Evolutionary conservation across 371 early-diverging fungal genomes (phyloP).

Genomic region (Lichtheimia hyalospora): DNA sequence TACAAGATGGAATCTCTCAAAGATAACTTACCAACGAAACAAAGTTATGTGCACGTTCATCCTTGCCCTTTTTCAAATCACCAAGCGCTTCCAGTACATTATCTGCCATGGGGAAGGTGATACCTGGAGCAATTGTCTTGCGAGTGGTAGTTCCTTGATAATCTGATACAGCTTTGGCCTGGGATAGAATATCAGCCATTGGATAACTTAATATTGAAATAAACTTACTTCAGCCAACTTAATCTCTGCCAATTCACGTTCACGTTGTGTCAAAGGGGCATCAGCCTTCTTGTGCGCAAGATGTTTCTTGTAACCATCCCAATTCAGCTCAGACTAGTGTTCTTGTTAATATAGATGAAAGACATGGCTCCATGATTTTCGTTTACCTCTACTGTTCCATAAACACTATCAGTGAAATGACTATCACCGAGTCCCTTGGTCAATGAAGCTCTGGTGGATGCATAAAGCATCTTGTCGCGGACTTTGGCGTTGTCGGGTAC

Average conservation of each 20-base stretch:
- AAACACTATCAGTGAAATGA: constrained; percentile 76
- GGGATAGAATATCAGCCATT: neutral
- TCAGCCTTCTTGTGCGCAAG: constrained; percentile 66
- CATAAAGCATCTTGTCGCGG: constrained; percentile 90
- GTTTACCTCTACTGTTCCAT: constrained; percentile 67
- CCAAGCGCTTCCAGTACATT: constrained; percentile 57
- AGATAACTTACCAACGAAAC: constrained; percentile 59
- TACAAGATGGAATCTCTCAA: no score
- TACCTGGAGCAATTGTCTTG: constrained; percentile 66
- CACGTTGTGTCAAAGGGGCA: constrained; percentile 83
- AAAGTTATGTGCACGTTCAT: constrained; percentile 49
- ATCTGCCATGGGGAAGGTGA: constrained; percentile 58
- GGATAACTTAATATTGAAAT: no score
- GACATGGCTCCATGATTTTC: neutral
- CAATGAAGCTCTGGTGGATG: constrained; percentile 76
- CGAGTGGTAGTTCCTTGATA: constrained; percentile 54
- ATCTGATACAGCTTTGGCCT: constrained; percentile 51
- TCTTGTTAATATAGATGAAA: neutral
- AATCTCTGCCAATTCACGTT: constrained; percentile 72
- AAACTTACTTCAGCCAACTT: constrained; percentile 59
- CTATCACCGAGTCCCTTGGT: constrained; percentile 78
- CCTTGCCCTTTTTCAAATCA: constrained; percentile 35
- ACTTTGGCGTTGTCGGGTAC: constrained; percentile 81
- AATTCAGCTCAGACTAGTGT: constrained; percentile 58
- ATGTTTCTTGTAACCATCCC: constrained; percentile 78